Evolutionary conservation across 2,329 filamentous ascomycete genomes (phyloP).

Genomic region (Colletotrichum sp.): DNA sequence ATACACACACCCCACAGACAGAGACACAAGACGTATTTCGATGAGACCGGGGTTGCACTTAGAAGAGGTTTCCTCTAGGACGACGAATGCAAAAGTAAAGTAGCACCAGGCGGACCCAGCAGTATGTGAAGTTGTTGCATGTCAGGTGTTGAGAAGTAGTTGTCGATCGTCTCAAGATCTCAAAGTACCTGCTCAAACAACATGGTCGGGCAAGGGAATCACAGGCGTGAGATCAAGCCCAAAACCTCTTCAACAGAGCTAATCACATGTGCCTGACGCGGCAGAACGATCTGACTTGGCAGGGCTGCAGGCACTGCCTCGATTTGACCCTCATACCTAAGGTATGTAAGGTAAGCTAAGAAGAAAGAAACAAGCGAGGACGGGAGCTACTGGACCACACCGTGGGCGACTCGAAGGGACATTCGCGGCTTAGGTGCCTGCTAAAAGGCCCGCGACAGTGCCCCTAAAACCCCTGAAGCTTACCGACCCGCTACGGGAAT

Average conservation of each 20-base stretch:
- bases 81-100: slow-evolving; percentile 12
- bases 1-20: slow-evolving; percentile 9
- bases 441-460: neutral
- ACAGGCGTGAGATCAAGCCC: neutral
- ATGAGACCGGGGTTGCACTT: slow-evolving; percentile 11
- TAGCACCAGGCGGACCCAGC: neutral
- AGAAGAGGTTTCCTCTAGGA: slow-evolving; percentile 9
- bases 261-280: neutral
- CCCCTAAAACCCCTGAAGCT: neutral
- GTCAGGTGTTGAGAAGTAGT: neutral
- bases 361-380: neutral
- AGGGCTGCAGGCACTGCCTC: neutral
- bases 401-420: neutral
- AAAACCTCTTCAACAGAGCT: neutral
- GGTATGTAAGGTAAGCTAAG: neutral
- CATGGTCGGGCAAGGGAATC: neutral
- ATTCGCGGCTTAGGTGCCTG: neutral
- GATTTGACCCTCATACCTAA: neutral
- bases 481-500: neutral
- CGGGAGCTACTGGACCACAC: neutral
- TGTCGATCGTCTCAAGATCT: neutral
- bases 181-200: neutral
- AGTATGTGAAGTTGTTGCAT: neutral
- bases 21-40: slow-evolving; percentile 3
- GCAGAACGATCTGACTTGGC: neutral